Base-by-base conservation (phyloP, 2,329 filamentous ascomycete species). In the Annulohypoxylon truncatum region DNA sequence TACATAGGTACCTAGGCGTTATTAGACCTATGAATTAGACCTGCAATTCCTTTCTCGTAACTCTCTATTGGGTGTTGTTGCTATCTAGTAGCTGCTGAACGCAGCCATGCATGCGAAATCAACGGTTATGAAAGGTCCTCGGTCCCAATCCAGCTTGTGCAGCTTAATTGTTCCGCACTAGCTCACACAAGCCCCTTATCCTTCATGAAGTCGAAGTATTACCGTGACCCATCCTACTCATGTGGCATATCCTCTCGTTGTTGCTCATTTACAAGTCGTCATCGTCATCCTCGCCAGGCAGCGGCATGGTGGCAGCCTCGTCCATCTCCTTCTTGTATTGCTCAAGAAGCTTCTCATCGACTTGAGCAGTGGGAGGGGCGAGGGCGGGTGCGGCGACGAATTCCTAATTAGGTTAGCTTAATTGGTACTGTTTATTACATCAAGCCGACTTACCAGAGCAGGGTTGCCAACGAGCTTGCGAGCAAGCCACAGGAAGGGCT, bases 401-500 rank as follows among this genome's bases (percentile, higher is more conserved):
- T 82, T 98, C 95, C 93, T 97, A 60, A 8, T 40, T 22, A 56
- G 31, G 20, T 47, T 57, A 60, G 73, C 81, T 73, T 80, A 76
- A 44, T 47, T 22, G 38, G 54, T 20, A 33, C 24, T 29, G 12
- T 24, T 51, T n/a, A 33, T 8, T 20, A 8, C 18, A 6, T 26
- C 44, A 26, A 59, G 40, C 22, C 59, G 47, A 67, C 91, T 75
- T 84, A 96, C 92, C 81, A 97, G 84, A 78, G 84, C 82, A 77
- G 93, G 87, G 88, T 98, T 98, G 83, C 95, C 96, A 76, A 97
- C 94, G 64, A 99, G 90, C 90, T 99, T 99, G 82, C 96, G 91
- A 75, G 94, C 95, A 77, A 99, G 91, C 96, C 96, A 98, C 77
- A 98, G 91, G 93, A 99, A 98, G 71, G 95, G 95, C 90, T 98